Conservation (phyloP, 352 stramenopile species). For the Phytopythium montanum region DNA sequence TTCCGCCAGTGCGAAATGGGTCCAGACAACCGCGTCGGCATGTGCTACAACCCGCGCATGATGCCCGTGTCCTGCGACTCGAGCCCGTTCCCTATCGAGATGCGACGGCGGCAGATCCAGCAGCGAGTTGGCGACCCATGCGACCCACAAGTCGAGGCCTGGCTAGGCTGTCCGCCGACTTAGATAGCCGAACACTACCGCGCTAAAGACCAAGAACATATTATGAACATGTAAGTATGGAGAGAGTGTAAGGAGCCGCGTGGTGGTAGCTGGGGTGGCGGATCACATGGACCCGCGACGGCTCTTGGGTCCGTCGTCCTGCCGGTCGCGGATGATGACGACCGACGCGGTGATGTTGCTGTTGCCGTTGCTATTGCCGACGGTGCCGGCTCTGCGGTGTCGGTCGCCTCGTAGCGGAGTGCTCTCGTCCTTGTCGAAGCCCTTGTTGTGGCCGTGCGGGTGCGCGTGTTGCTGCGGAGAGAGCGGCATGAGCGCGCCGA, state of each 20-base stretch:
- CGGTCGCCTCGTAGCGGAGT: slow-evolving; percentile 26
- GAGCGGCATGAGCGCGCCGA: slow-evolving; percentile 78
- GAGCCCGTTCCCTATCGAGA: slow-evolving; percentile 19
- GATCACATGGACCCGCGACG: slow-evolving; percentile 8
- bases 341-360: background rate
- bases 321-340: slow-evolving; percentile 6
- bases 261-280: too few species aligned
- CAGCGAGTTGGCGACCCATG: slow-evolving; percentile 17
- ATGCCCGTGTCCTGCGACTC: slow-evolving; percentile 24
- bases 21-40: slow-evolving; percentile 10
- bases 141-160: slow-evolving; percentile 22
- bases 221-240: background rate
- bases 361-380: slow-evolving; percentile 2
- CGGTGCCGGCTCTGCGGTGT: background rate
- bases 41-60: slow-evolving; percentile 34
- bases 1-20: slow-evolving; percentile 27
- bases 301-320: slow-evolving; percentile 3
- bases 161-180: slow-evolving; percentile 22
- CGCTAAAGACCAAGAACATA: background rate
- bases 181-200: background rate
- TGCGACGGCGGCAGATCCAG: slow-evolving; percentile 21
- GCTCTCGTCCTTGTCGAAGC: slow-evolving; percentile 47
- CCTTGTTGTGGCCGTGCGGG: slow-evolving; percentile 41
- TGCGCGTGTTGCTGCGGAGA: slow-evolving; percentile 51
- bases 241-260: background rate